phyloP scores from a whole-genome alignment of 352 stramenopile genomes.

The Peronospora farinosa region DNA sequence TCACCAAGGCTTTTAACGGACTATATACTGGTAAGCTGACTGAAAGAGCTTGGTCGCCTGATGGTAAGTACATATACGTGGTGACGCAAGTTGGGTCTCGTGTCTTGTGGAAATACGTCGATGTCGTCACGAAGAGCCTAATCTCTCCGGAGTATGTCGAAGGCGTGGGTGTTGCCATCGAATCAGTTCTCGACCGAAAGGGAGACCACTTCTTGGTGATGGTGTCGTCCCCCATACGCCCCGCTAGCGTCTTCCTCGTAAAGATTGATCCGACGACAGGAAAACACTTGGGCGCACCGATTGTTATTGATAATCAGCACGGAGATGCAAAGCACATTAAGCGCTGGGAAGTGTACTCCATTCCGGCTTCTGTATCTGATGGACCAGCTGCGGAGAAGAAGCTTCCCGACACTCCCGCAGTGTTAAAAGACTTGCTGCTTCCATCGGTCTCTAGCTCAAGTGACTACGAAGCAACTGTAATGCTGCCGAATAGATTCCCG shows the following conservation, averaged over 20 bases:
- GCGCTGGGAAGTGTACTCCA: constrained; percentile 54
- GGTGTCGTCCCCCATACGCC: constrained; percentile 46
- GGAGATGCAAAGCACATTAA: constrained; percentile 34
- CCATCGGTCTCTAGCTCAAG: constrained; percentile 38
- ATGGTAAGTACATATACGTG: constrained; percentile 57
- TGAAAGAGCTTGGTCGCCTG: constrained; percentile 48
- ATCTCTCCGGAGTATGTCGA: constrained; percentile 51
- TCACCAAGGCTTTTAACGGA: constrained; percentile 59
- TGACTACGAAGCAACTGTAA: constrained; percentile 73
- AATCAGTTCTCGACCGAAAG: constrained; percentile 46
- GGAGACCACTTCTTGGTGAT: constrained; percentile 40
- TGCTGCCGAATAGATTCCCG: constrained; percentile 41
- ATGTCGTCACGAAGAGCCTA: constrained; percentile 44
- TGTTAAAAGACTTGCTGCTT: constrained; percentile 44
- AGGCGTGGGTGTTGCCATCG: constrained; percentile 33
- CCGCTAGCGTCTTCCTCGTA: constrained; percentile 53
- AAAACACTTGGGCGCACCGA: constrained; percentile 29
- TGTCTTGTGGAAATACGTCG: constrained; percentile 61
- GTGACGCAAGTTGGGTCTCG: constrained; percentile 64
- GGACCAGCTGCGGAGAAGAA: constrained; percentile 31
- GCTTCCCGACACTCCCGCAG: constrained; percentile 22
- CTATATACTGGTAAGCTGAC: constrained; percentile 53
- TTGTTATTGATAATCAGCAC: constrained; percentile 49
- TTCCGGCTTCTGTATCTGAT: constrained; percentile 49
- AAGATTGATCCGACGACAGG: constrained; percentile 38